Percentiles rank a stretch among this genome's conserved stretches.
Evolutionary conservation across 306 rosid species (phyloP).

Genomic region (Mimosa pudica): DNA sequence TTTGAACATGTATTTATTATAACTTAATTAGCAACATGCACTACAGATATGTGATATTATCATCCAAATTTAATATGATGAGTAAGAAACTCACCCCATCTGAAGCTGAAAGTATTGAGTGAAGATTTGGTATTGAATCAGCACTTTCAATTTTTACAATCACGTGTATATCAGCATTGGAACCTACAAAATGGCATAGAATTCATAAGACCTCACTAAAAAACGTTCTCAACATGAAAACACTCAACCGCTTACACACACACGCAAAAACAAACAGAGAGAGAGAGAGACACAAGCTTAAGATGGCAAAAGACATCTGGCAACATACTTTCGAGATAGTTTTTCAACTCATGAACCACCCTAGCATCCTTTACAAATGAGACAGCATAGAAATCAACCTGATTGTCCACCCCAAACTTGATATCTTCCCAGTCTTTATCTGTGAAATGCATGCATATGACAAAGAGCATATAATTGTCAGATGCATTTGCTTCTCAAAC

Average conservation of each 20-base stretch:
- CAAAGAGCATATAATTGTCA: constrained; percentile 25
- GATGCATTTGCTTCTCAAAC: constrained; percentile 7
- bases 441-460: constrained; percentile 40
- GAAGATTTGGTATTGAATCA: constrained; percentile 92
- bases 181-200: constrained; percentile 49
- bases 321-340: constrained; percentile 70
- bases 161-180: constrained; percentile 80
- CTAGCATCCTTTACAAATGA: constrained; percentile 92
- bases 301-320: constrained; percentile 34
- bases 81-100: constrained; percentile 77
- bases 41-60: constrained; percentile 28
- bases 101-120: constrained; percentile 82
- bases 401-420: constrained; percentile 94
- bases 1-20: not conserved
- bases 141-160: constrained; percentile 98
- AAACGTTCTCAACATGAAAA: not conserved
- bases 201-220: constrained; percentile 4
- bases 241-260: not conserved
- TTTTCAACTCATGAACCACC: constrained; percentile 88
- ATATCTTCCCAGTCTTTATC: constrained; percentile 99
- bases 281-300: constrained; percentile 6
- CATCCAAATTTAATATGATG: constrained; percentile 7
- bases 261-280: not conserved
- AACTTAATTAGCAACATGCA: constrained; percentile 7
- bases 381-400: constrained; percentile 94